Evolutionary conservation across 2,329 filamentous ascomycete genomes (phyloP).

Genomic region (Cadophora luteo-olivacea): DNA sequence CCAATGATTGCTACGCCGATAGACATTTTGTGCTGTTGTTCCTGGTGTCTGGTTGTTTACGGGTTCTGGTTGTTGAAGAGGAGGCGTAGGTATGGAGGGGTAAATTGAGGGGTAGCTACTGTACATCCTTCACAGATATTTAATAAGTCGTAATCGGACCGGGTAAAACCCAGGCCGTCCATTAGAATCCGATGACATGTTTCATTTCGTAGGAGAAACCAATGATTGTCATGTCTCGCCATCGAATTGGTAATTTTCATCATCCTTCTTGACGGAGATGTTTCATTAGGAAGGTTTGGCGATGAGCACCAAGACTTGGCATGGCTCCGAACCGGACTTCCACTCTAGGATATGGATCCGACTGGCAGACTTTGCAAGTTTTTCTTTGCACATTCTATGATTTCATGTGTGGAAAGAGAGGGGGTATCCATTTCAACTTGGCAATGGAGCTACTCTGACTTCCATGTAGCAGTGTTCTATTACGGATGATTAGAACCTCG

Average conservation of each 20-base stretch:
- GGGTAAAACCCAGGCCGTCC: background rate
- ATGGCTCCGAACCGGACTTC: background rate
- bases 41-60: background rate
- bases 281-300: slow-evolving; percentile 12
- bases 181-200: background rate
- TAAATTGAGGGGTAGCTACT: slow-evolving; percentile 5
- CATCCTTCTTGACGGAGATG: background rate
- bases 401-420: too few species aligned
- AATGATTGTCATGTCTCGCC: background rate
- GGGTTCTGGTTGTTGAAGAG: background rate
- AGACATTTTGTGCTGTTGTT: slow-evolving; percentile 40
- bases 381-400: too few species aligned
- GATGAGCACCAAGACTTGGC: slow-evolving; percentile 2
- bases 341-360: background rate
- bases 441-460: too few species aligned
- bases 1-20: slow-evolving; percentile 67
- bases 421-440: too few species aligned
- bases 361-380: background rate
- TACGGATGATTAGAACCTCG: too few species aligned
- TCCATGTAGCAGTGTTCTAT: too few species aligned
- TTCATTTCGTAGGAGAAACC: background rate
- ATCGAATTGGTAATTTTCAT: background rate
- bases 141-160: background rate
- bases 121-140: background rate
- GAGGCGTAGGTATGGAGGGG: background rate